Evolutionary conservation across 2,329 filamentous ascomycete genomes (phyloP).

Genomic region (Aspergillus latus): DNA sequence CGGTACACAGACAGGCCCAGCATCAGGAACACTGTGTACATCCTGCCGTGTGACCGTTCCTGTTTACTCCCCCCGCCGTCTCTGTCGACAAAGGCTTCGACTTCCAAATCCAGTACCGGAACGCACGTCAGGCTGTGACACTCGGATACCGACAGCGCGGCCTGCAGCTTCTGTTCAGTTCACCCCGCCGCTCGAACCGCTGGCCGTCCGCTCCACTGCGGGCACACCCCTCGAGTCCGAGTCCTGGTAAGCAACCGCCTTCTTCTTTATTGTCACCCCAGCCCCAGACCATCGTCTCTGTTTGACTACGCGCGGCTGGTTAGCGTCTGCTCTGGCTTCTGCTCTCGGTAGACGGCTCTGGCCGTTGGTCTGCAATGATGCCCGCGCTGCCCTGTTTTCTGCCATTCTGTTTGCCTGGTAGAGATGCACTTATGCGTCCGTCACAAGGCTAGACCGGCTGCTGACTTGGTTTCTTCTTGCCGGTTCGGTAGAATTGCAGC

Average conservation of each 20-base stretch:
- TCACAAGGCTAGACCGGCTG: slow-evolving; percentile 7
- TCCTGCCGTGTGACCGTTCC: slow-evolving; percentile 20
- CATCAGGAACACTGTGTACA: not conserved
- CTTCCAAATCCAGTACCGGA: slow-evolving; percentile 10
- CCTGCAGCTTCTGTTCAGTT: slow-evolving; percentile 9
- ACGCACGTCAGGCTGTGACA: slow-evolving; percentile 10
- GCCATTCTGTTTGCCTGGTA: not conserved
- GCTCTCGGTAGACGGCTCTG: not conserved
- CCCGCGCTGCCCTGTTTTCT: not conserved
- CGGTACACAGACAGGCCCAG: not conserved
- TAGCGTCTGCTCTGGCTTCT: not conserved
- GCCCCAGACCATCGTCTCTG: not conserved
- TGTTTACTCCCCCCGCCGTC: slow-evolving; percentile 11
- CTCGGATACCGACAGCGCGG: slow-evolving; percentile 16
- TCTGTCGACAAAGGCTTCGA: slow-evolving; percentile 9
- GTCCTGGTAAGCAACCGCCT: slow-evolving; percentile 7
- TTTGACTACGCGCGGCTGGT: no score
- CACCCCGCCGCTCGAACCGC: slow-evolving; percentile 8
- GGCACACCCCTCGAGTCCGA: slow-evolving; percentile 3
- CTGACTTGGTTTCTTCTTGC: slow-evolving; percentile 13
- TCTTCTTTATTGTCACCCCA: not conserved
- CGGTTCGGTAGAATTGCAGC: slow-evolving; percentile 16
- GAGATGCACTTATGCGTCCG: slow-evolving; percentile 3
- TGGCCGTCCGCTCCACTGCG: not conserved
- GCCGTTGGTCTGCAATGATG: not conserved